A percentile compares a stretch with the other conserved stretches of the same genome.
Conservation (phyloP, 768 basidiomycete genomes). For the Suillus tomentosus region DNA sequence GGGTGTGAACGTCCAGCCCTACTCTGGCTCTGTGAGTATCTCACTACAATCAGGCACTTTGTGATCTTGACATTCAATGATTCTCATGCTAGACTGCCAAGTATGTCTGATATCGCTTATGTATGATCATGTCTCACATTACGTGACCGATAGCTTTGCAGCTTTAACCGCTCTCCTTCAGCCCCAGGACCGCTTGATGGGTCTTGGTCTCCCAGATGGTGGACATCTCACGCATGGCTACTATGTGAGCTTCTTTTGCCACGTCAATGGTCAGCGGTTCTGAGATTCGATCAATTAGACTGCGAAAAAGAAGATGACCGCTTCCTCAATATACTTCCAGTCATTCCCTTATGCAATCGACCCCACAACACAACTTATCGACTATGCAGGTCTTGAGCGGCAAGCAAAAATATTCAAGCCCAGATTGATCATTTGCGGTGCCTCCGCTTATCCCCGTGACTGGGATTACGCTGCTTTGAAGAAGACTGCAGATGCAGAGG, state of each 20-base stretch:
- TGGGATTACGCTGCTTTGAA: conserved; percentile 92
- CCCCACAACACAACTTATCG: conserved; percentile 83
- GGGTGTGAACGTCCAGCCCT: conserved; percentile 99
- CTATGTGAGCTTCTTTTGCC: conserved; percentile 59
- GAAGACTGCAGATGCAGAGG: conserved; percentile 81
- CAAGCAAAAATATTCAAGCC: conserved; percentile 97
- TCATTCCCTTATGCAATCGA: conserved; percentile 91
- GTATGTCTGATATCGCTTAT: conserved; percentile 43
- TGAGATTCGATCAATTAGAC: conserved; percentile 50
- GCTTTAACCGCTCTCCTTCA: conserved; percentile 94
- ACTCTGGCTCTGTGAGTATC: conserved; percentile 81
- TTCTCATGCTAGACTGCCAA: conserved; percentile 71
- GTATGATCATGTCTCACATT: conserved; percentile 11
- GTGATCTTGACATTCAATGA: conserved; percentile 18
- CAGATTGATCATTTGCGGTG: conserved; percentile 93
- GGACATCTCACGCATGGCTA: conserved; percentile 98
- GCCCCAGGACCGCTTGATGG: conserved; percentile 98
- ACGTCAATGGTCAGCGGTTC: conserved; percentile 1
- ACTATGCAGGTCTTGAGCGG: conserved; percentile 76
- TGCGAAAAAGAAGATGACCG: conserved; percentile 99
- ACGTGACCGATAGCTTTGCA: conserved; percentile 70
- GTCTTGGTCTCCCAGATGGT: conserved; percentile 96
- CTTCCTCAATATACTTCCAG: conserved; percentile 99
- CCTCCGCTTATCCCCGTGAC: conserved; percentile 97
- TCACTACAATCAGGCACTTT: conserved; percentile 6